These are phyloP conservation scores for Sporothrix humicola DNA, from an alignment of 2,329 filamentous ascomycete species.

Conservation along the genomic window DNA sequence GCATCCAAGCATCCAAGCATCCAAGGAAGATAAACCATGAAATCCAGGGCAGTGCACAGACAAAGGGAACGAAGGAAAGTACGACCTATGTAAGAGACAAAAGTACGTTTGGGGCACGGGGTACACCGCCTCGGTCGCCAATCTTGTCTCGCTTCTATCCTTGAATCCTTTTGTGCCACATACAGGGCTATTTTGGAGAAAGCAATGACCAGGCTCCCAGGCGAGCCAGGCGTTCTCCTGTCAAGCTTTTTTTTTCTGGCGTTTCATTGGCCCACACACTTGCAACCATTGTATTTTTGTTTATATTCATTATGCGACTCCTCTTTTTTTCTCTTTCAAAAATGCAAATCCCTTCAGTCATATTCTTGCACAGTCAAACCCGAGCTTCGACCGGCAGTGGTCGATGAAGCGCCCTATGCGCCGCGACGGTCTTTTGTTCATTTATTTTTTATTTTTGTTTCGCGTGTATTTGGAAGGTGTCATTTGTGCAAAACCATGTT, in stretches of 20 bases:
- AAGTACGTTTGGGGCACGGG: background rate
- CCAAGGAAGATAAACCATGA: too few relatives aligned
- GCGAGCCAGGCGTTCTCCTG: background rate
- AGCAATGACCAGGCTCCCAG: background rate
- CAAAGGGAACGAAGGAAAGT: background rate
- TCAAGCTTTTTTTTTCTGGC: constrained; percentile 8
- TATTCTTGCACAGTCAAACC: background rate
- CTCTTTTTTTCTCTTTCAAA: background rate
- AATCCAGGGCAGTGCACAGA: background rate
- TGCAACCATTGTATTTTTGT: constrained; percentile 7
- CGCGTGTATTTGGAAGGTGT: background rate
- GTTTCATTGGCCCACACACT: constrained; percentile 7
- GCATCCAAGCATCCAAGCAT: too few relatives aligned
- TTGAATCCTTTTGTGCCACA: background rate
- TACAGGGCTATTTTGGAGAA: background rate
- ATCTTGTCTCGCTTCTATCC: background rate
- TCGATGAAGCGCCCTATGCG: background rate
- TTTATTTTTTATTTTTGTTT: too few relatives aligned
- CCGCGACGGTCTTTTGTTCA: background rate
- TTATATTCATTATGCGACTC: background rate
- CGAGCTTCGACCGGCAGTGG: background rate
- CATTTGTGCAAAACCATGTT: background rate
- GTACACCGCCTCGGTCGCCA: background rate
- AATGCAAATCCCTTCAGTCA: background rate
- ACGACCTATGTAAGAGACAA: background rate